Percentiles rank a stretch among this genome's conserved stretches.
Evolutionary conservation across 1,284 basidiomycete genomes (phyloP).

Genomic region (Ceratobasidium sp.): DNA sequence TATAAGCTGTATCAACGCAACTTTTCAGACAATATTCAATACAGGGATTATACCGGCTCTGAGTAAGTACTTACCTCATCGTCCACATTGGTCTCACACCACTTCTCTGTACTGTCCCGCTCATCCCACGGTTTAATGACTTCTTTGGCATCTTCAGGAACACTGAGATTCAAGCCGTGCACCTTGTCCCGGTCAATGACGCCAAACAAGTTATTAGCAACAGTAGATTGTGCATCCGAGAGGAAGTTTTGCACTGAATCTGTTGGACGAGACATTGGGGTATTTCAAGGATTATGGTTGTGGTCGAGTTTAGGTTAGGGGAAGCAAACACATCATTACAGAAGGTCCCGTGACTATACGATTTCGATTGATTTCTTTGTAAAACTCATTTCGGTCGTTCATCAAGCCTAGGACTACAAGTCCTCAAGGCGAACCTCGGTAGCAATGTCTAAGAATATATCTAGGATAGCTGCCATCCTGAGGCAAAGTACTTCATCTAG

Average conservation of each 20-base stretch:
- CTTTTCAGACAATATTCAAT: constrained; percentile 31
- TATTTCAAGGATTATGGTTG: background rate
- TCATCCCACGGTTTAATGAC: constrained; percentile 82
- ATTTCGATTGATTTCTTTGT: no score
- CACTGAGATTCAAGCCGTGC: constrained; percentile 75
- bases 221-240: constrained; percentile 46
- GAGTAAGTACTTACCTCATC: constrained; percentile 65
- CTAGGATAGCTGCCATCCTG: background rate
- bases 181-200: constrained; percentile 78
- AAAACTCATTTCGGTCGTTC: constrained; percentile 1
- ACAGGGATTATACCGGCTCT: background rate
- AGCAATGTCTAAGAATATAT: constrained; percentile 20
- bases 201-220: constrained; percentile 64
- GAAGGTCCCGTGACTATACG: background rate
- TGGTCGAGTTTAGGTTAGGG: background rate
- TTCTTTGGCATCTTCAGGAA: constrained; percentile 75
- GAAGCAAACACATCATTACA: background rate
- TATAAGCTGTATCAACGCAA: constrained; percentile 61
- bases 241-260: constrained; percentile 34
- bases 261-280: constrained; percentile 25
- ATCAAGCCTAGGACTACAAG: background rate
- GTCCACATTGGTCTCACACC: constrained; percentile 75
- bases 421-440: background rate
- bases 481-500: background rate
- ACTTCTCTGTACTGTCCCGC: constrained; percentile 69